Base-by-base conservation (phyloP, 768 basidiomycete genomes). In the Collybia nuda region DNA sequence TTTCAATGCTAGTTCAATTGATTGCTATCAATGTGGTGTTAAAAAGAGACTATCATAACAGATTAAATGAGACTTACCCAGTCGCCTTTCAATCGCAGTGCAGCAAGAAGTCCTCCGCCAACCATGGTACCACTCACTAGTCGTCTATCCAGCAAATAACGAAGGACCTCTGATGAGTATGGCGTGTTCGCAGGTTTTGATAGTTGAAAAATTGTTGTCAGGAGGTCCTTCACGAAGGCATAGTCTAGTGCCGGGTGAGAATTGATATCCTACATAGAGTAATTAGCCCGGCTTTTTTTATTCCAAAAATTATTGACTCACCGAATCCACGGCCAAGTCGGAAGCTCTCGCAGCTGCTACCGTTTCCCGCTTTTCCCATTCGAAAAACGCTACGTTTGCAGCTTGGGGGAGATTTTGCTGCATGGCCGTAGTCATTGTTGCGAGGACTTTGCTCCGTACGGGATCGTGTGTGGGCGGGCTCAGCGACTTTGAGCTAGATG, bases 51-150 rank as follows among this genome's bases (percentile, higher is more conserved):
- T 32, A 11, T 32, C 23, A 7, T 6, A 2, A 37, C 21, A 32
- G 3, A n/a, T 32, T 11, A 32, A 1, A 26, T 23, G 36, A 9
- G 46, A 59, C 75, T 48, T 60, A 83, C 90, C 90, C 90, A 93
- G 58, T 92, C 90, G 38, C 73, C 70, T 51, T 74, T 76, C 45
- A 73, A 63, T 40, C 74, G 68, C 28, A 93, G 64, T 1, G 72
- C 72, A 7, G 71, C 69, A 32, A 91, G 57, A 15, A 92, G 64
- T 2, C 82, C 84, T 11, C 76, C 79, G 5, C 79, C 68, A 8
- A 88, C 59, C 86, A 90, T 88, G 23, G 70, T 74, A 38, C 79
- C 74, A 48, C 77, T 82, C 12, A 90, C 77, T 2, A 78, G 71
- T 3, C 75, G 67, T 45, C 69, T 72, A 60, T 82, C 72, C 3